Evolutionary conservation across 768 basidiomycete genomes (phyloP), one percentile per base, ranked within the genome.

Genomic region (Panellus pusillus): DNA sequence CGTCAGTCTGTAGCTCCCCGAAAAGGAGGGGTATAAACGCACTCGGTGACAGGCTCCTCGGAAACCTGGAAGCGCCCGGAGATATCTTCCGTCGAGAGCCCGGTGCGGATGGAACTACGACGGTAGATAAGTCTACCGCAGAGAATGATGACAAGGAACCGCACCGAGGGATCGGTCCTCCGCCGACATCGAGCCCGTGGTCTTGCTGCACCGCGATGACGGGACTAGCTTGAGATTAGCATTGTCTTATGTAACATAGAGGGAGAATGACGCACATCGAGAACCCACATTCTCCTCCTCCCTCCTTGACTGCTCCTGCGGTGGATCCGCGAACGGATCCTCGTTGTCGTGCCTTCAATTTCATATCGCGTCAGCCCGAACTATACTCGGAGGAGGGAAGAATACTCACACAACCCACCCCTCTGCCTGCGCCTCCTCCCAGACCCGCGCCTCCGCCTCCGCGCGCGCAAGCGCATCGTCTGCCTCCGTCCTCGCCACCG

Each of bases 241-340:
- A 40, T 32, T 1, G 46, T 32, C 27, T 19, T 9, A n/a, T n/a
- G n/a, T n/a, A n/a, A 24, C 19, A 12, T 18, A 40, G 15, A 5
- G 6, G 17, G 19, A 13, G 24, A 2, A 24, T 28, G 28, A 18
- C 27, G 9, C 12, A 27, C 43, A n/a, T 9, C 6, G n/a, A 19
- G 44, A 51, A 17, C 17, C 50, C 48, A 36, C 29, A 44, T 27
- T 24, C 43, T 27, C 24, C 27, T 18, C 39, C 17, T 40, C 19
- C 39, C 24, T 24, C 24, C 24, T 24, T 24, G 24, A 24, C 24
- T 24, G 24, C 24, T 24, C 24, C 6, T 24, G 24, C 24, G 24
- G 24, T 24, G 24, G 24, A 24, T 68, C 66, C 17, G 52, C 65
- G 48, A 68, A 68, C 0, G 58, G 56, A 38, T 72, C 70, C 12